phyloP scores from a whole-genome alignment of 2,329 filamentous ascomycete species.

The Colletotrichum paranaense region DNA sequence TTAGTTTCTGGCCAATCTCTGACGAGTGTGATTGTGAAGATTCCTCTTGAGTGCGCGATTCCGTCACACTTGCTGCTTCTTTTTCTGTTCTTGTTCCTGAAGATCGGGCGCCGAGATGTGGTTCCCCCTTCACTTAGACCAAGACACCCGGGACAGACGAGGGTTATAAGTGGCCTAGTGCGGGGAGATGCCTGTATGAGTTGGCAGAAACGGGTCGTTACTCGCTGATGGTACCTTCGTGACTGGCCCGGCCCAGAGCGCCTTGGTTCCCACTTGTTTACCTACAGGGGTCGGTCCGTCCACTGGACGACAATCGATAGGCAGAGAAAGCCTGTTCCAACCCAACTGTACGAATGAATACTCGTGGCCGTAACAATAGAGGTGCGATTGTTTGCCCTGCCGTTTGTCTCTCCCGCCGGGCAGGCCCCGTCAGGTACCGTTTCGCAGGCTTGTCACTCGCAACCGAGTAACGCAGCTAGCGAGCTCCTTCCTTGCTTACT shows the following conservation, averaged over 20 bases:
- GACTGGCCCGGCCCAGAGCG: slow-evolving; percentile 30
- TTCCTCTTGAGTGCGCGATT: slow-evolving; percentile 17
- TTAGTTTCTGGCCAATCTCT: slow-evolving; percentile 15
- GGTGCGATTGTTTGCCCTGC: neutral
- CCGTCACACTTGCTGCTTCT: slow-evolving; percentile 4
- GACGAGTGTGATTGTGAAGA: neutral
- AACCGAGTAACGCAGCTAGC: neutral
- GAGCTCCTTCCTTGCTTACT: slow-evolving; percentile 13
- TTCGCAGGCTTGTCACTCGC: neutral
- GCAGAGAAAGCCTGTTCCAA: slow-evolving; percentile 11
- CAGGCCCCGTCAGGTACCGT: neutral
- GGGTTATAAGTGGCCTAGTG: slow-evolving; percentile 22
- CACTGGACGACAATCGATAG: slow-evolving; percentile 36
- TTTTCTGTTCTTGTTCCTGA: slow-evolving; percentile 25
- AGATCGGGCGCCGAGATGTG: slow-evolving; percentile 28
- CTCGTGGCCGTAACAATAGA: neutral
- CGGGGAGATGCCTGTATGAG: slow-evolving; percentile 36
- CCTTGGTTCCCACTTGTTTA: slow-evolving; percentile 32
- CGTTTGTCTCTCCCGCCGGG: neutral
- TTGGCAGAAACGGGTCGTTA: slow-evolving; percentile 24
- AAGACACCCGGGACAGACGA: slow-evolving; percentile 4
- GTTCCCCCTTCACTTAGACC: slow-evolving; percentile 4
- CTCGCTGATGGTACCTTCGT: neutral
- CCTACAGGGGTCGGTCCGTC: slow-evolving; percentile 33
- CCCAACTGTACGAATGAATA: too few relatives aligned